Percentiles rank a stretch among this genome's conserved stretches.
Evolutionary conservation across 768 basidiomycete species (phyloP).

Genomic region (Rhodosporidiobolus odoratus): DNA sequence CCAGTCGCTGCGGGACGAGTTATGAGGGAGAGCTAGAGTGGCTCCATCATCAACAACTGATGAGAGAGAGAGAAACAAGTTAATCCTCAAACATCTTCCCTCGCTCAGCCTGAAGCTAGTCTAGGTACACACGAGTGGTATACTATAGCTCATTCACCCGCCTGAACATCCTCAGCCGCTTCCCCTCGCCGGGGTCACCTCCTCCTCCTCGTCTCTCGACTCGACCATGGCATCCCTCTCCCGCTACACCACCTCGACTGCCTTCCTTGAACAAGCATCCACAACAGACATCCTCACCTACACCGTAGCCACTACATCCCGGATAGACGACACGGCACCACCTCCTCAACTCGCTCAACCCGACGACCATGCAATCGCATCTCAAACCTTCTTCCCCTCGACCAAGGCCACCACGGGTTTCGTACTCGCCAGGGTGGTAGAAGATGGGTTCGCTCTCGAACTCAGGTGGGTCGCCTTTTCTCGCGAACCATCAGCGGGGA

Average conservation of each 20-base stretch:
- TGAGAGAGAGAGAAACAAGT: too few relatives aligned
- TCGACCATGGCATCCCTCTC: neutral
- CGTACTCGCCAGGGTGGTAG: conserved; percentile 67
- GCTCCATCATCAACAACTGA: too few relatives aligned
- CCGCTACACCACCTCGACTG: conserved; percentile 12
- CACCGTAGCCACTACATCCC: conserved; percentile 2
- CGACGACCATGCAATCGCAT: conserved; percentile 73
- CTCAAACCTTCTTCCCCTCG: conserved; percentile 58
- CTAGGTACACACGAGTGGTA: too few relatives aligned
- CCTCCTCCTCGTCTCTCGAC: conserved; percentile 1
- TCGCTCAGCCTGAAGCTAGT: too few relatives aligned
- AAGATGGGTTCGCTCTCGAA: conserved; percentile 68
- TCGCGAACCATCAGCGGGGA: neutral
- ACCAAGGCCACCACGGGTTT: conserved; percentile 48
- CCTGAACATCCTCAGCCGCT: too few relatives aligned
- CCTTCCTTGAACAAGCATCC: conserved; percentile 22
- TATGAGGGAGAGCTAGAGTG: too few relatives aligned
- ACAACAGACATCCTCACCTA: conserved; percentile 10
- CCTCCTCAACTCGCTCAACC: conserved; percentile 48
- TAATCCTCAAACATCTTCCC: too few relatives aligned
- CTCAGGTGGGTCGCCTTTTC: conserved; percentile 57
- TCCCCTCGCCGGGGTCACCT: neutral
- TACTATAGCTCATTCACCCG: too few relatives aligned
- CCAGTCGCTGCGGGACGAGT: too few relatives aligned
- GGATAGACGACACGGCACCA: conserved; percentile 1